Evolutionary conservation across 495 filamentous ascomycete genomes (phyloP).

Genomic region (Clohesyomyces aquaticus): DNA sequence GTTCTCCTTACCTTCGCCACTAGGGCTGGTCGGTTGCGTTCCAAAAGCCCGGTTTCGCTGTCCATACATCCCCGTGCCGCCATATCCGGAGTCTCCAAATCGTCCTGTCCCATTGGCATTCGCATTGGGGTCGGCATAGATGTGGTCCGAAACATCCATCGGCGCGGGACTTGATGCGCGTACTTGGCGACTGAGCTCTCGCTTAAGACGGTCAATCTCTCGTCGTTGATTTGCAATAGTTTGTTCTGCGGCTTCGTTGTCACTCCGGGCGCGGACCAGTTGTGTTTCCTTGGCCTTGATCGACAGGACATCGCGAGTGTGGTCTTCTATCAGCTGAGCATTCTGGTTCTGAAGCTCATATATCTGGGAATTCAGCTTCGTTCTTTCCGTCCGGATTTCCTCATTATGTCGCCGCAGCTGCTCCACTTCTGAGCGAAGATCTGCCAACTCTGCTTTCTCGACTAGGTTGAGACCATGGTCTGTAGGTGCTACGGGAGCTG

Average conservation of each 20-base stretch:
- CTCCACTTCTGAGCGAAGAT: slow-evolving; percentile 81
- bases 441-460: slow-evolving; percentile 87
- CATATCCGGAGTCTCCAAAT: slow-evolving; percentile 41
- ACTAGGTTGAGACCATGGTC: slow-evolving; percentile 63
- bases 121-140: slow-evolving; percentile 33
- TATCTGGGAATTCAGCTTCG: slow-evolving; percentile 74
- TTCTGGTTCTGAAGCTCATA: slow-evolving; percentile 93
- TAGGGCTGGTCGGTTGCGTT: slow-evolving; percentile 29
- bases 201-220: slow-evolving; percentile 91
- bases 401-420: slow-evolving; percentile 70
- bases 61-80: slow-evolving; percentile 51
- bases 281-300: slow-evolving; percentile 99
- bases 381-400: slow-evolving; percentile 74
- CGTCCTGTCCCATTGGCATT: slow-evolving; percentile 12
- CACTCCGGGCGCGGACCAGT: slow-evolving; percentile 84
- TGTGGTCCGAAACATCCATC: slow-evolving; percentile 44
- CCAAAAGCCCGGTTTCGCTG: slow-evolving; percentile 40
- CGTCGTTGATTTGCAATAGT: slow-evolving; percentile 78
- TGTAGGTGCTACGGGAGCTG: slow-evolving; percentile 38
- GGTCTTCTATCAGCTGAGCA: slow-evolving; percentile 94
- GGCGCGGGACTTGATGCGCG: slow-evolving; percentile 51
- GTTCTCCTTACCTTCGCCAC: slow-evolving; percentile 50
- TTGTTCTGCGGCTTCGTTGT: slow-evolving; percentile 85
- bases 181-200: slow-evolving; percentile 61
- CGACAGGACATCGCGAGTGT: slow-evolving; percentile 90